Conservation (phyloP, 768 basidiomycete genomes). For the Collybiopsis confluens region DNA sequence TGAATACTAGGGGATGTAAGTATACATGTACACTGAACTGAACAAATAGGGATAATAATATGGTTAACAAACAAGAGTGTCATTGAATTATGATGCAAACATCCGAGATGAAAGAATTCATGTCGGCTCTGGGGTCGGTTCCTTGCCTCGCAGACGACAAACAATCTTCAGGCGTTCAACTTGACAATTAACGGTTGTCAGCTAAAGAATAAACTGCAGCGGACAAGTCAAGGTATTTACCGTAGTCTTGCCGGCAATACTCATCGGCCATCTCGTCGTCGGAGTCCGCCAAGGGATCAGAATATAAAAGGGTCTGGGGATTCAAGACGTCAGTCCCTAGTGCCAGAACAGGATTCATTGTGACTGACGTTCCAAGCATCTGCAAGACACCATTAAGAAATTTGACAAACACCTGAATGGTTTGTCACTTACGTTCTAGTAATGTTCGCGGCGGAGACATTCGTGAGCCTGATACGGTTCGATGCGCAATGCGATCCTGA, state of each 20-base stretch:
- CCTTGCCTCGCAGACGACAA: constrained; percentile 50
- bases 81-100: not conserved
- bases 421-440: constrained; percentile 55
- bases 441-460: constrained; percentile 41
- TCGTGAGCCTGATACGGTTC: not conserved
- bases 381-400: not conserved
- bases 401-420: not conserved
- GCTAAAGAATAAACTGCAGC: constrained; percentile 8
- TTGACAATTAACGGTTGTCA: constrained; percentile 20
- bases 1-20: no score
- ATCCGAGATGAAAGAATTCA: not conserved
- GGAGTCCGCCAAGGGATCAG: constrained; percentile 73
- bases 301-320: constrained; percentile 22
- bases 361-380: not conserved
- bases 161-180: constrained; percentile 62
- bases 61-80: not conserved
- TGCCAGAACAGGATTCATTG: not conserved
- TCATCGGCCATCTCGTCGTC: constrained; percentile 70
- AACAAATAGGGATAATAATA: not conserved
- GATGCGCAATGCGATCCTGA: not conserved
- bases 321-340: no score
- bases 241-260: constrained; percentile 59
- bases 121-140: constrained; percentile 52
- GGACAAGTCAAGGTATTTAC: constrained; percentile 34
- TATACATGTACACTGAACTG: not conserved